These are phyloP conservation scores for Hygrocybe coccinea DNA, from an alignment of 768 basidiomycete genomes.

Conservation along the genomic window DNA sequence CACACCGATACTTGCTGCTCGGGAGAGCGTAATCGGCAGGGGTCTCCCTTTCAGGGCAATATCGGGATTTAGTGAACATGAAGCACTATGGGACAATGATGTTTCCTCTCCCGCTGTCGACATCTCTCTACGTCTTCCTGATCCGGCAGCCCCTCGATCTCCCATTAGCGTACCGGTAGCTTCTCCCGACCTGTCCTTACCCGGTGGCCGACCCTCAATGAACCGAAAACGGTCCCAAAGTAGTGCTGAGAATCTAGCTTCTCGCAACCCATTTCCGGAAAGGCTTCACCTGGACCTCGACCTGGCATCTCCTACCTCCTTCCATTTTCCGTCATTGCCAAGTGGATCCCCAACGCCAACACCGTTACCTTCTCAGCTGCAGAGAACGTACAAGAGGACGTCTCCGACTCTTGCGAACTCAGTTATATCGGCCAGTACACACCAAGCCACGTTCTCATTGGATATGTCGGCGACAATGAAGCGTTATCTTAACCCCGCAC, in stretches of 20 bases:
- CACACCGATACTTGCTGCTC: conserved; percentile 27
- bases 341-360: conserved; percentile 13
- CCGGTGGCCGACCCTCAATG: too few relatives aligned
- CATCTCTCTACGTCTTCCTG: too few relatives aligned
- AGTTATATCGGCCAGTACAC: conserved; percentile 30
- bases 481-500: conserved; percentile 20
- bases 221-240: conserved; percentile 43
- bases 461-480: conserved; percentile 38
- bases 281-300: conserved; percentile 19
- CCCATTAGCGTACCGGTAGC: too few relatives aligned
- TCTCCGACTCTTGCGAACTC: conserved; percentile 32
- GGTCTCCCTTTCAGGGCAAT: not conserved
- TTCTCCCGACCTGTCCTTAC: too few relatives aligned
- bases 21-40: conserved; percentile 31
- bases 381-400: conserved; percentile 20
- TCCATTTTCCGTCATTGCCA: conserved; percentile 39
- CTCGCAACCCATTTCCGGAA: conserved; percentile 2
- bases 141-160: not conserved
- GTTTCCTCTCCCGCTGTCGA: too few relatives aligned
- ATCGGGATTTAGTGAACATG: too few relatives aligned
- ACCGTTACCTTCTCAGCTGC: conserved; percentile 17
- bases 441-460: conserved; percentile 55
- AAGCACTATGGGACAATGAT: too few relatives aligned
- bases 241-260: conserved; percentile 27
- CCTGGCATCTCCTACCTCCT: conserved; percentile 36